phyloP scores from a whole-genome alignment of 306 rosid species.

The Fragaria nilgerrensis region DNA sequence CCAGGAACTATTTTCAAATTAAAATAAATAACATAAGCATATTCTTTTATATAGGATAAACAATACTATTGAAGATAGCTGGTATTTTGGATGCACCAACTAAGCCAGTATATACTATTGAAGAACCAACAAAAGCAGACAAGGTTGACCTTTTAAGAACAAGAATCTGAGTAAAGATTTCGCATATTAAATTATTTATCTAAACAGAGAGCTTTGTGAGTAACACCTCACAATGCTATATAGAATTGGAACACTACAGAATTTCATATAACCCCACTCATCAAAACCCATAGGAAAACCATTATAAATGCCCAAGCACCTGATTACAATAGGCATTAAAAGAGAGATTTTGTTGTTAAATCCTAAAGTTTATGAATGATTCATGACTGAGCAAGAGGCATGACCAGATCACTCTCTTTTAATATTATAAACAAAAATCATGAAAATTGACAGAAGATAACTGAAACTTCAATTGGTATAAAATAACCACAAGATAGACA shows the following conservation, averaged over 20 bases:
- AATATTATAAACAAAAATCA: background rate
- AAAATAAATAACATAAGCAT: background rate
- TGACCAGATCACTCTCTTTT: background rate
- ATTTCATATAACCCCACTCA: background rate
- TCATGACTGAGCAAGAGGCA: background rate
- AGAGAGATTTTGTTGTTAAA: background rate
- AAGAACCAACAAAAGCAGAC: background rate
- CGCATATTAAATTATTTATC: background rate
- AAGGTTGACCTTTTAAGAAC: background rate
- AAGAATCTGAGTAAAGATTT: background rate
- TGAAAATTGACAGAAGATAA: background rate
- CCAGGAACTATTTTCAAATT: background rate
- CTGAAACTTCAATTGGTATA: background rate
- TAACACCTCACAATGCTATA: background rate
- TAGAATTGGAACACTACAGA: background rate
- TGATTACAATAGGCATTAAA: background rate
- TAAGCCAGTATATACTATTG: background rate
- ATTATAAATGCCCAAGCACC: background rate
- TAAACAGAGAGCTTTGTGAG: background rate
- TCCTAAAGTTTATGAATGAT: background rate
- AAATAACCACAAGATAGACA: conserved; percentile 5
- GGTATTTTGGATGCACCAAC: background rate
- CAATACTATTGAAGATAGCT: background rate
- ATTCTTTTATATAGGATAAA: background rate
- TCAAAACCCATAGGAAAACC: background rate